Percentiles rank a stretch among this genome's conserved stretches.
phyloP scores from a whole-genome alignment of 2,329 filamentous ascomycete genomes.

The Aspergillus udagawae region DNA sequence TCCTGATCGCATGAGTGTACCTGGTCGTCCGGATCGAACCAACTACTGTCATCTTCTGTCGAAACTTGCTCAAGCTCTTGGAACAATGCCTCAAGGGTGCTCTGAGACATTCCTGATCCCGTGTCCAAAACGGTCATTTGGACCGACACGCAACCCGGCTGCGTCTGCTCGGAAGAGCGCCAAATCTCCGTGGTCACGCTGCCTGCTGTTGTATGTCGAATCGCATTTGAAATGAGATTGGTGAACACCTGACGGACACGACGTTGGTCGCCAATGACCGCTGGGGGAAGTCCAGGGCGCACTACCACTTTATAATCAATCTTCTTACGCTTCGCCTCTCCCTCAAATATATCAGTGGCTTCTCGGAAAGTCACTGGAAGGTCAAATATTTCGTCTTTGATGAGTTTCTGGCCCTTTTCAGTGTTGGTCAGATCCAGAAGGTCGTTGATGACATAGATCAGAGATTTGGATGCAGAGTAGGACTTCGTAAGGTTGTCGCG shows the following conservation, averaged over 20 bases:
- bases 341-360: slow-evolving; percentile 68
- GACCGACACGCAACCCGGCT: slow-evolving; percentile 57
- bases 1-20: slow-evolving; percentile 4
- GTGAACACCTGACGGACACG: slow-evolving; percentile 77
- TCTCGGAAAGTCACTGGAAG: slow-evolving; percentile 66
- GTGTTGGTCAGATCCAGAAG: slow-evolving; percentile 83
- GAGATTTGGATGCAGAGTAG: slow-evolving; percentile 84
- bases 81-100: slow-evolving; percentile 58
- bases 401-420: slow-evolving; percentile 72
- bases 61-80: slow-evolving; percentile 64
- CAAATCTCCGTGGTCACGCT: slow-evolving; percentile 68
- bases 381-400: slow-evolving; percentile 79
- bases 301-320: slow-evolving; percentile 66
- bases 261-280: slow-evolving; percentile 73
- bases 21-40: slow-evolving; percentile 31
- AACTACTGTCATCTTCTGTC: slow-evolving; percentile 48
- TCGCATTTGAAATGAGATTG: slow-evolving; percentile 80
- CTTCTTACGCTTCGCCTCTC: slow-evolving; percentile 71
- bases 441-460: slow-evolving; percentile 94
- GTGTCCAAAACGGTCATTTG: slow-evolving; percentile 76
- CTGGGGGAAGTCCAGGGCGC: slow-evolving; percentile 62
- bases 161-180: slow-evolving; percentile 42
- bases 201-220: slow-evolving; percentile 69
- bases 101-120: slow-evolving; percentile 59
- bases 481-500: slow-evolving; percentile 79